Base-by-base conservation (phyloP, 169 alveolate species). In the Plasmodium fragile region DNA sequence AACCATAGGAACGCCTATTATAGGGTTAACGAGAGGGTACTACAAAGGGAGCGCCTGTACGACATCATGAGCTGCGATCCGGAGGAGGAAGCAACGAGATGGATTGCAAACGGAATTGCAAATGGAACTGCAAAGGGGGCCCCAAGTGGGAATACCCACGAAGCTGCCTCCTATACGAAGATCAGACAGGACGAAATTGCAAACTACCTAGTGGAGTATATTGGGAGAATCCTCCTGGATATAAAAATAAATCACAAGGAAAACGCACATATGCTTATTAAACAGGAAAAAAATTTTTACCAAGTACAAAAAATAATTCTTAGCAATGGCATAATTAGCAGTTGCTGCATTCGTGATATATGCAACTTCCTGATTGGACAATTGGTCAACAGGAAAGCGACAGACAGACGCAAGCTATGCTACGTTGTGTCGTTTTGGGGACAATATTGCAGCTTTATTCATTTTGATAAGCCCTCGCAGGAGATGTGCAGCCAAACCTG, bases 291-390 rank as follows among this genome's bases (percentile, higher is more conserved):
- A 32, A 28, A 90, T 30, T 80, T 28, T 36, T 41, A 90, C 53
- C 18, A 80, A 90, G 73, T 90, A 30, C 94, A 90, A 75, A 90
- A 90, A 90, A 90, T 90, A 22, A 90, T 90, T 45, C 72, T 90
- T 13, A 90, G 45, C 41, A 90, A 90, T 80, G 94, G 94, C n/a
- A 45, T 90, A 25, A 90, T 90, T 16, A 22, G 72, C 55, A 80
- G 18, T 30, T 30, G 52, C 52, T 80, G 36, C 39, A 34, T 90
- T 22, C 39, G 22, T 8, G 39, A 41, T 65, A 39, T 72, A 30
- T 59, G 71, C 72, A 90, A 90, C 75, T 90, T 32, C 75, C 36
- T 90, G 16, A 71, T 90, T 36, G 75, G 52, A 16, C n/a, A 36
- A 43, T 13, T 90, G 28, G 39, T 80, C 39, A 90, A 80, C 16